A percentile compares a stretch with the other conserved stretches of the same genome.
phyloP scores from a whole-genome alignment of 495 filamentous ascomycete species.

The Penicillium cataractarum region DNA sequence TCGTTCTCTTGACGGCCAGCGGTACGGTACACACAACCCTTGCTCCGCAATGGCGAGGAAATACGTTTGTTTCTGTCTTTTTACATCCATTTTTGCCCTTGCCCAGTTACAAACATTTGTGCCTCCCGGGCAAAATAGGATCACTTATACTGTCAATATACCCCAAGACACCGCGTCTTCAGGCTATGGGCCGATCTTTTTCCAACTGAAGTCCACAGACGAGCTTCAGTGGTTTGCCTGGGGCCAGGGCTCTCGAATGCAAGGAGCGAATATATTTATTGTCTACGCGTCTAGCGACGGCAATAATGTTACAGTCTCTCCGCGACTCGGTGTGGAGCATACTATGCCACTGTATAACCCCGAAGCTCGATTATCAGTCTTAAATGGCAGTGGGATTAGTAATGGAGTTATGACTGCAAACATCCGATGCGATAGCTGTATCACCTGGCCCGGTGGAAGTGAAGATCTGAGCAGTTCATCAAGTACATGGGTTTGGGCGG shows the following conservation, averaged over 20 bases:
- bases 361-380: constrained; percentile 52
- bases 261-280: constrained; percentile 67
- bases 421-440: constrained; percentile 61
- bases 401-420: constrained; percentile 64
- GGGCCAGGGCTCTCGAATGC: constrained; percentile 65
- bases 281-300: constrained; percentile 58
- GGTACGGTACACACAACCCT: background rate
- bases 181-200: constrained; percentile 51
- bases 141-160: constrained; percentile 37
- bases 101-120: constrained; percentile 33
- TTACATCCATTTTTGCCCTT: background rate
- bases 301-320: constrained; percentile 65
- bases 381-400: constrained; percentile 63
- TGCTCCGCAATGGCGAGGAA: background rate
- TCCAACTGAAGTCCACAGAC: constrained; percentile 65
- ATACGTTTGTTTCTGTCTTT: background rate
- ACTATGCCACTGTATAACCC: constrained; percentile 55
- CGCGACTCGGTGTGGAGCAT: constrained; percentile 57
- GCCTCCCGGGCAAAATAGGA: constrained; percentile 26
- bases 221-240: constrained; percentile 65
- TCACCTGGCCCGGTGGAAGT: constrained; percentile 54
- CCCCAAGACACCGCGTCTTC: constrained; percentile 32
- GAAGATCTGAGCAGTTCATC: constrained; percentile 47
- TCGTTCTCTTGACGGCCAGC: background rate
- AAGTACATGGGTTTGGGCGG: constrained; percentile 68